Evolutionary conservation across 83 land plant species (phyloP).

Genomic region (Picea engelmannii): DNA sequence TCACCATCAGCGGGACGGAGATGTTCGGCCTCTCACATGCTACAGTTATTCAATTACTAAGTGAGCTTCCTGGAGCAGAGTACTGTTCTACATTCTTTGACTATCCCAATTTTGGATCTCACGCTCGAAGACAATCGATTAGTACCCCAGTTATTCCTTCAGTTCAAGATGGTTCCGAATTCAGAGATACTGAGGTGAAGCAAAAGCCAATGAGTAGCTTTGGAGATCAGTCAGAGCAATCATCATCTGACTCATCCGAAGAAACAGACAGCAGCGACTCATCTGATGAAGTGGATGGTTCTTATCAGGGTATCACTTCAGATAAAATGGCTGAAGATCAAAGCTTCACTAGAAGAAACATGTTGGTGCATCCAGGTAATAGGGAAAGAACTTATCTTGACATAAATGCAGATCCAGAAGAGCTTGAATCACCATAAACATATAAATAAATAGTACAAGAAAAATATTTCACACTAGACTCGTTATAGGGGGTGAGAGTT

Average conservation of each 20-base stretch:
- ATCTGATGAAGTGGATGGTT: slow-evolving; percentile 7
- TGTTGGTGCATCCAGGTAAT: not conserved
- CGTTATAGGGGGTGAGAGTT: not conserved
- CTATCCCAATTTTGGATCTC: slow-evolving; percentile 10
- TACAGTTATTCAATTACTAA: slow-evolving; percentile 26
- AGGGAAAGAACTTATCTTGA: slow-evolving; percentile 14
- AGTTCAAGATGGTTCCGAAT: slow-evolving; percentile 6
- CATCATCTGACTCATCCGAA: slow-evolving; percentile 4
- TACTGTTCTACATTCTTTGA: slow-evolving; percentile 26
- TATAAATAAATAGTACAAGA: not conserved
- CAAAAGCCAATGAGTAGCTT: slow-evolving; percentile 1
- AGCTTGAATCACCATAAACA: slow-evolving; percentile 12
- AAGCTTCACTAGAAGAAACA: not conserved
- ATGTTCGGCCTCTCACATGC: slow-evolving; percentile 47
- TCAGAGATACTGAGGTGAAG: slow-evolving; percentile 12
- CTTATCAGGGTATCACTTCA: not conserved
- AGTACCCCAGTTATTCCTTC: not conserved
- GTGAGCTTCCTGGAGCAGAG: slow-evolving; percentile 33
- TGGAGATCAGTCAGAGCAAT: not conserved
- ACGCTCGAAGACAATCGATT: slow-evolving; percentile 4
- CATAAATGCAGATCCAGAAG: slow-evolving; percentile 14
- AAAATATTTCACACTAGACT: not conserved
- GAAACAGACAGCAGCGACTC: not conserved
- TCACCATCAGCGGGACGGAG: slow-evolving; percentile 36
- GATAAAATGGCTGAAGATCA: slow-evolving; percentile 12